phyloP scores from a whole-genome alignment of 2,329 filamentous ascomycete genomes.

The Cordyceps cicadae region DNA sequence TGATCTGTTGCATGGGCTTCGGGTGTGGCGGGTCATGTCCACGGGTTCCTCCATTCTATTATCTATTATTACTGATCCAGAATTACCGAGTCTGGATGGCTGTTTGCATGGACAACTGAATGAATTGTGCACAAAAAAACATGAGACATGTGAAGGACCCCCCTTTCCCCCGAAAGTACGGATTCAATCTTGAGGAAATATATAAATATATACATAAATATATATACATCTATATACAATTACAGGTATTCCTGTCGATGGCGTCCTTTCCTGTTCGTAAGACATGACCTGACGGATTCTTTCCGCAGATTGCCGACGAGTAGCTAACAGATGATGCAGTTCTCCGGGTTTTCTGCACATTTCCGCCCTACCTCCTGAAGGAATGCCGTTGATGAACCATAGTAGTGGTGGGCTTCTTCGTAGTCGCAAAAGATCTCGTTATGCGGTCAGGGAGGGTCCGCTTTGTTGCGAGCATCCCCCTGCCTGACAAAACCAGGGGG shows the following conservation, averaged over 20 bases:
- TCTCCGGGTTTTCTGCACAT: neutral
- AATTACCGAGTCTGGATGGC: too few species aligned
- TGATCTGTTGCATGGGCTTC: constrained; percentile 10
- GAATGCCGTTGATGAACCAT: too few species aligned
- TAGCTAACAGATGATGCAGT: neutral
- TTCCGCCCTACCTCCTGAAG: too few species aligned
- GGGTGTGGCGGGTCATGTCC: neutral
- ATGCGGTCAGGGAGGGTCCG: neutral
- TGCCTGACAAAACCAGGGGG: neutral
- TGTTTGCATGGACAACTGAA: too few species aligned
- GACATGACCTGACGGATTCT: too few species aligned
- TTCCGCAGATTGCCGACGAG: too few species aligned
- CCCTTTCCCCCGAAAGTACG: too few species aligned
- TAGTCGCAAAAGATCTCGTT: neutral
- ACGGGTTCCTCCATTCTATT: neutral
- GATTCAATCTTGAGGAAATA: too few species aligned
- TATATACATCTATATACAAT: neutral
- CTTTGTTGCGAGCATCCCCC: neutral
- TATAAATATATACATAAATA: too few species aligned
- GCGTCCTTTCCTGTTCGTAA: too few species aligned
- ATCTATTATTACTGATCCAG: neutral
- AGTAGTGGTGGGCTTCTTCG: neutral
- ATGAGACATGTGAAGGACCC: too few species aligned
- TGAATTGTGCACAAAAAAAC: too few species aligned
- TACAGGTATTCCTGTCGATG: neutral